Base-by-base conservation (phyloP, 768 basidiomycete species). In the Pleurotus pulmonarius region DNA sequence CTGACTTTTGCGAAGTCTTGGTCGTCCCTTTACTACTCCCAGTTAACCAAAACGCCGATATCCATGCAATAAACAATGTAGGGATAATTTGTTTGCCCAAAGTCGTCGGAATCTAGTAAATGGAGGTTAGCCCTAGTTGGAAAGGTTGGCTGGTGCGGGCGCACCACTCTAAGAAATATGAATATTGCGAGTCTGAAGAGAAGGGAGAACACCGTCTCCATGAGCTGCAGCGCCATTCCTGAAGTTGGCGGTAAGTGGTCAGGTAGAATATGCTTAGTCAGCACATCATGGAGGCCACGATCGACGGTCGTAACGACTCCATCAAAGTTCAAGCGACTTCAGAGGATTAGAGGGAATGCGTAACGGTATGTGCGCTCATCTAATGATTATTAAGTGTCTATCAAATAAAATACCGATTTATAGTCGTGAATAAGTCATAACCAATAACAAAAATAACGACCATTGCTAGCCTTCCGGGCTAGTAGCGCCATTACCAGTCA, bases 81-180 rank as follows among this genome's bases (percentile, higher is more conserved):
- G 67, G 64, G 15, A 72, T 59, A 5, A 70, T 59, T 13, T 65
- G 66, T 47, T 69, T 68, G 26, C 63, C 72, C 4, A 72, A 65
- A 15, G 67, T 62, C 29, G 73, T 70, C 8, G 79, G 76, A 38
- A 80, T 75, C 79, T 77, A 56, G 37, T 55, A 46, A 51, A 25
- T 40, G 46, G 38, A 39, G 45, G 15, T 37, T 55, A 41, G 57
- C 5, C 25, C 22, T 41, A 24, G 56, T 18, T 37, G 54, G 43
- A 5, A 24, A 26, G 25, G 12, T 20, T 48, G 37, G 15, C 18
- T 6, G 51, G 37, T 37, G 61, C 18, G 24, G 39, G 71, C 80
- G 55, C 55, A 80, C 82, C 29, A 85, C 70, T 60, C 77, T 67
- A 25, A 85, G 73, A 59, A 83, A 85, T 20, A 83, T 38, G 67